Conservation (phyloP, 2,329 filamentous ascomycete species). For the Phyllosticta capitalensis region DNA sequence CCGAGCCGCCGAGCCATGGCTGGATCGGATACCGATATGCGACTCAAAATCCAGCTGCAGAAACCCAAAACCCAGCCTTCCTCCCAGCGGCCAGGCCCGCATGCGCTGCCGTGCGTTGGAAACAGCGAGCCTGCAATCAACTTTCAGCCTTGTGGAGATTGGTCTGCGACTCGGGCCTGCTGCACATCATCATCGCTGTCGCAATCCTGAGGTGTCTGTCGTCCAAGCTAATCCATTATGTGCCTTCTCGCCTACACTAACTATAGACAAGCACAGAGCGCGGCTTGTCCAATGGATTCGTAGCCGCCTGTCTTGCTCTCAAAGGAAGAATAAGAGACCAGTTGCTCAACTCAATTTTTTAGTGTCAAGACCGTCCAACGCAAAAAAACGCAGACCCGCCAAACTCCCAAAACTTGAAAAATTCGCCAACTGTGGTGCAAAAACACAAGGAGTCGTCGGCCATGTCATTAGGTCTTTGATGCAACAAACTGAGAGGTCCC, state of each 20-base stretch:
- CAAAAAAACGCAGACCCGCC: conserved; percentile 6
- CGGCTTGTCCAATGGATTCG: background rate
- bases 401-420: conserved; percentile 10
- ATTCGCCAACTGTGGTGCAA: conserved; percentile 9
- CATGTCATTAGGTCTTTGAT: conserved; percentile 13
- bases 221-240: background rate
- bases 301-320: background rate
- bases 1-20: background rate
- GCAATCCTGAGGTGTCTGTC: background rate
- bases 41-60: background rate
- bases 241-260: background rate
- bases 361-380: conserved; percentile 2
- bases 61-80: background rate
- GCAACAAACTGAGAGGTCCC: conserved; percentile 16
- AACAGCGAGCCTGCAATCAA: background rate
- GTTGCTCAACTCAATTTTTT: conserved; percentile 4
- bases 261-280: background rate
- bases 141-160: background rate
- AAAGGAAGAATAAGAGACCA: background rate
- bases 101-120: background rate
- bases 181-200: background rate
- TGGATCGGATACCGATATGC: background rate
- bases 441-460: conserved; percentile 11
- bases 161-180: background rate
- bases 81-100: background rate